Conservation (phyloP, 164 flowering plant genomes). For the Chimonanthus salicifolius region DNA sequence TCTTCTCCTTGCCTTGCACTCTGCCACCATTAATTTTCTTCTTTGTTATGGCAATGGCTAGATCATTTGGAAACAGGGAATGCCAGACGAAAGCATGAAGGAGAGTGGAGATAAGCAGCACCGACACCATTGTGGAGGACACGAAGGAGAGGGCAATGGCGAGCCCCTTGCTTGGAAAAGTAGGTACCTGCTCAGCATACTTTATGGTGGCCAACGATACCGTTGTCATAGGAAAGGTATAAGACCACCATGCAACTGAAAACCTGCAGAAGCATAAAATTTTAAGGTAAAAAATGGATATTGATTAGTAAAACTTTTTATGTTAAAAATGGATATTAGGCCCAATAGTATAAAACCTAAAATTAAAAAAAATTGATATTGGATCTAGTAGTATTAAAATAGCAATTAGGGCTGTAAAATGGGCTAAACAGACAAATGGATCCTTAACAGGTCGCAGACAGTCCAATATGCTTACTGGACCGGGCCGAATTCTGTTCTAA, state of each 20-base stretch:
- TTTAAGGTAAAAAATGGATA: not conserved
- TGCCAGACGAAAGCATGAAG: conserved; percentile 88
- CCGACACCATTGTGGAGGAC: conserved; percentile 80
- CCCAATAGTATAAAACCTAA: too few species aligned
- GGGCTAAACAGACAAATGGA: too few species aligned
- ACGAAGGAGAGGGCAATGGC: conserved; percentile 68
- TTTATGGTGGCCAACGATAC: conserved; percentile 84
- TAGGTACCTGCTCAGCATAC: conserved; percentile 79
- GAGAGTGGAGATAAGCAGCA: conserved; percentile 68
- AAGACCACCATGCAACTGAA: conserved; percentile 99
- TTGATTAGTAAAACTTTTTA: too few species aligned
- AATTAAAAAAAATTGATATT: too few species aligned
- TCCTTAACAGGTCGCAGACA: too few species aligned
- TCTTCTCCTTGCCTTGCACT: conserved; percentile 29
- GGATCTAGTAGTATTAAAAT: too few species aligned
- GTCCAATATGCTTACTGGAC: too few species aligned
- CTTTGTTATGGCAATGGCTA: conserved; percentile 86
- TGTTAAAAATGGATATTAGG: too few species aligned
- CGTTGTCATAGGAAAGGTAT: conserved; percentile 98
- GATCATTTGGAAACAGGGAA: conserved; percentile 87
- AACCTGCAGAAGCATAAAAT: conserved; percentile 42
- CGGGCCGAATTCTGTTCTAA: too few species aligned
- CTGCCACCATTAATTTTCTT: conserved; percentile 23
- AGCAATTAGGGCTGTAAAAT: too few species aligned
- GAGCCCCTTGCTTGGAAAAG: conserved; percentile 48